Conservation (phyloP, 192 early-diverging fungal genomes). For the Coemansia sp. region DNA sequence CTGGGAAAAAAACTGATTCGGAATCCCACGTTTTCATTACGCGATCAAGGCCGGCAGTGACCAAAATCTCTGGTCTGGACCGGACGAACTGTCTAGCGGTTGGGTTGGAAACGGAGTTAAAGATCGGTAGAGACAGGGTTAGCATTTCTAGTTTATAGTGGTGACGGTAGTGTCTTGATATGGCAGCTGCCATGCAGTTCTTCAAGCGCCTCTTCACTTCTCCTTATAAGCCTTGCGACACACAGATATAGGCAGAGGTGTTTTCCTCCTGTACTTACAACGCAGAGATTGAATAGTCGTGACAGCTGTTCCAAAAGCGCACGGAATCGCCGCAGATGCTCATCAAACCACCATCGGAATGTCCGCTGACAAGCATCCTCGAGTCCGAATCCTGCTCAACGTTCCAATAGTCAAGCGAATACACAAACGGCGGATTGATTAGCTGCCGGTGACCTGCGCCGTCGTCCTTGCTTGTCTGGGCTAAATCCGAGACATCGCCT, state of each 20-base stretch:
- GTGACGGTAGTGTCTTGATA: too few relatives aligned
- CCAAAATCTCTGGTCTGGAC: constrained; percentile 27
- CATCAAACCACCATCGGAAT: constrained; percentile 50
- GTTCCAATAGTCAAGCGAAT: constrained; percentile 30
- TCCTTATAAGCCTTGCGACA: too few relatives aligned
- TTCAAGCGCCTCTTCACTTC: neutral
- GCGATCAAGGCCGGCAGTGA: constrained; percentile 42
- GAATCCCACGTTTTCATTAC: constrained; percentile 32
- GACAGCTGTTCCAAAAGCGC: constrained; percentile 24
- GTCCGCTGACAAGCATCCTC: constrained; percentile 34
- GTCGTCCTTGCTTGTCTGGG: neutral
- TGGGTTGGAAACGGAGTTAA: neutral
- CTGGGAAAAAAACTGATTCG: constrained; percentile 15
- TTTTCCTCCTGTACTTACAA: constrained; percentile 17
- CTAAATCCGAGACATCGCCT: neutral
- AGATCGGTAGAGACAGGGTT: too few relatives aligned
- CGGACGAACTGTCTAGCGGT: constrained; percentile 45
- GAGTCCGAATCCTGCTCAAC: neutral
- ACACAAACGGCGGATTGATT: constrained; percentile 49
- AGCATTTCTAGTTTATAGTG: too few relatives aligned
- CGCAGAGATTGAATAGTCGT: constrained; percentile 47
- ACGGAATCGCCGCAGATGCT: constrained; percentile 11
- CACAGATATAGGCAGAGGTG: neutral
- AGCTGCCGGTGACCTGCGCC: neutral
- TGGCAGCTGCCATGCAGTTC: too few relatives aligned